Percentiles rank a stretch among this genome's conserved stretches.
Evolutionary conservation across 345 rosid species (phyloP).

Genomic region (Salix caprea): DNA sequence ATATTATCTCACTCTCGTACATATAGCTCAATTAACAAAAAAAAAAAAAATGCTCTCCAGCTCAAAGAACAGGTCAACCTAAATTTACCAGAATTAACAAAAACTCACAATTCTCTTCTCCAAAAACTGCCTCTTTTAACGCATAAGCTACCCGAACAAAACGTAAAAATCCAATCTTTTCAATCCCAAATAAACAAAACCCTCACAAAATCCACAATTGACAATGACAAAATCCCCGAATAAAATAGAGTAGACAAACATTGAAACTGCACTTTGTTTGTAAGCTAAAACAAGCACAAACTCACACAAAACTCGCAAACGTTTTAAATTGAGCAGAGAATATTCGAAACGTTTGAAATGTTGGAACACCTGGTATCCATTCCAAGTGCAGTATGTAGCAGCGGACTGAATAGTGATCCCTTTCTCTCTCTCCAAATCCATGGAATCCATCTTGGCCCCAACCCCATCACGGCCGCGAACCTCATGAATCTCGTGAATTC

Average conservation of each 20-base stretch:
- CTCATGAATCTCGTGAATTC: constrained; percentile 97
- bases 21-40: too few relatives aligned
- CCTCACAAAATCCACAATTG: neutral
- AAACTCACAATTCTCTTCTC: too few relatives aligned
- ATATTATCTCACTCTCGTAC: too few relatives aligned
- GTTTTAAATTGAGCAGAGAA: neutral
- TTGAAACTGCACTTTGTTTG: neutral
- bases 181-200: neutral
- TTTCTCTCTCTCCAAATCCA: constrained; percentile 97
- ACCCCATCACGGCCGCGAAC: constrained; percentile 95
- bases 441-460: constrained; percentile 98
- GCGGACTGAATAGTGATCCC: constrained; percentile 99
- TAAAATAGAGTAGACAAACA: neutral
- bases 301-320: neutral
- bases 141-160: neutral
- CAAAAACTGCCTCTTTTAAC: neutral
- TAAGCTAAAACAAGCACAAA: neutral
- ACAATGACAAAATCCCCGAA: neutral
- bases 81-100: too few relatives aligned
- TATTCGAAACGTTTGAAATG: neutral
- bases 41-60: too few relatives aligned
- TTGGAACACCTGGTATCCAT: constrained; percentile 61
- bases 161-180: neutral
- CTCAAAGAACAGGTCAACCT: too few relatives aligned
- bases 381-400: constrained; percentile 96